A percentile compares a stretch with the other conserved stretches of the same genome.
These are phyloP conservation scores for Plenodomus lindquistii DNA, from an alignment of 2,329 filamentous ascomycete genomes.

Conservation along the genomic window DNA sequence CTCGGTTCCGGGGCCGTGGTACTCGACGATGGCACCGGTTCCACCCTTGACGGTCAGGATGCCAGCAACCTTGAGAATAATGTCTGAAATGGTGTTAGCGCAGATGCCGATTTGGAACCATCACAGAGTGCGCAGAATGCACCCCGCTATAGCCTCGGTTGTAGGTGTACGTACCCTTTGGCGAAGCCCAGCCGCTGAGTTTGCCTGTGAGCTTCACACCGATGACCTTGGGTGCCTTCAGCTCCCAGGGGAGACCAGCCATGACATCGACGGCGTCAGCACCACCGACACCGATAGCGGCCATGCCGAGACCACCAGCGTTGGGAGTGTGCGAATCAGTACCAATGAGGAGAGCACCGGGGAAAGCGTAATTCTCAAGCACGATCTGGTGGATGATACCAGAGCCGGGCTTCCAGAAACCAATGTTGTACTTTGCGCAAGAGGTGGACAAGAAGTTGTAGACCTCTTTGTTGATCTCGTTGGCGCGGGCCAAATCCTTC, in stretches of 20 bases:
- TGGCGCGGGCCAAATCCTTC: conserved; percentile 90
- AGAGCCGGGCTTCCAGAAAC: conserved; percentile 98
- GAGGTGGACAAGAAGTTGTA: conserved; percentile 95
- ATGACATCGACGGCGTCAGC: conserved; percentile 98
- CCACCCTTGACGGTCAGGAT: conserved; percentile 98
- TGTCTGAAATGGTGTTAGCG: conserved; percentile 61
- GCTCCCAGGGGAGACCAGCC: conserved; percentile 94
- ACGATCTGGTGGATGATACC: conserved; percentile 99
- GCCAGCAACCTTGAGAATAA: conserved; percentile 96
- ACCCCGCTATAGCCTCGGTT: background rate
- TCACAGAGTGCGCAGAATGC: background rate
- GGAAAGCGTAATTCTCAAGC: conserved; percentile 99
- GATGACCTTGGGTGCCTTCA: conserved; percentile 97
- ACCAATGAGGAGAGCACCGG: conserved; percentile 95
- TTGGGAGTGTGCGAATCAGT: conserved; percentile 99
- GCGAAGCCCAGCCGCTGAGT: conserved; percentile 86
- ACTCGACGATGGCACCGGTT: conserved; percentile 87
- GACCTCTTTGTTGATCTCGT: conserved; percentile 97
- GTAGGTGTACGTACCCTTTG: conserved; percentile 70
- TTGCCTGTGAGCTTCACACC: conserved; percentile 93
- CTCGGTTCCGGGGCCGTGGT: conserved; percentile 73
- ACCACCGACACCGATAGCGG: conserved; percentile 94
- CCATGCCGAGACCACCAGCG: conserved; percentile 93
- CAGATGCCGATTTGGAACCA: background rate
- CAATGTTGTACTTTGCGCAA: conserved; percentile 99